Evolutionary conservation across 2,329 filamentous ascomycete genomes (phyloP).

Genomic region (Colletotrichum salicis): DNA sequence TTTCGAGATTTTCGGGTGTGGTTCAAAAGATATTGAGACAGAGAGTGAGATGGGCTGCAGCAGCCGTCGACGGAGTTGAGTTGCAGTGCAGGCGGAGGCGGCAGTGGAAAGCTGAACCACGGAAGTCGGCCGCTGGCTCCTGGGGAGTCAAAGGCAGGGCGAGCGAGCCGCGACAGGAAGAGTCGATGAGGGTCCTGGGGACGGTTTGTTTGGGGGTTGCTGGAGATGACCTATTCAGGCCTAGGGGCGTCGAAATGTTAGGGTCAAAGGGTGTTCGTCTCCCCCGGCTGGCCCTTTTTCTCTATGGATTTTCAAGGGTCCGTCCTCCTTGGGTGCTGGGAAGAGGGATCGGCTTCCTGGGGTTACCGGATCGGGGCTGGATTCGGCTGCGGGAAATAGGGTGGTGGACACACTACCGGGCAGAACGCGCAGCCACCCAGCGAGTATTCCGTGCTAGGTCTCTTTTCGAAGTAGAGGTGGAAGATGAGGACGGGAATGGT

Average conservation of each 20-base stretch:
- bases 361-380: constrained; percentile 17
- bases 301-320: constrained; percentile 28
- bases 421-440: not conserved
- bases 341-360: constrained; percentile 27
- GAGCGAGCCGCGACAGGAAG: not conserved
- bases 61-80: not conserved
- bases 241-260: constrained; percentile 7
- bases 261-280: constrained; percentile 24
- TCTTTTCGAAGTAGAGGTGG: not conserved
- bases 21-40: not conserved
- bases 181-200: not conserved
- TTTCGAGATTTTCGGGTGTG: not conserved
- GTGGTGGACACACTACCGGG: not conserved
- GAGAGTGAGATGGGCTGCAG: constrained; percentile 8
- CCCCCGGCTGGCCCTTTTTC: constrained; percentile 14
- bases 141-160: not conserved
- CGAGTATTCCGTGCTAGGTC: not conserved
- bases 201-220: not conserved
- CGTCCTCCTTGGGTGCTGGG: constrained; percentile 5
- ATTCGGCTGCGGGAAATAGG: constrained; percentile 14
- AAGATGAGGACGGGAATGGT: not conserved
- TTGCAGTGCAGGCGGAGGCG: constrained; percentile 19
- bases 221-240: constrained; percentile 25
- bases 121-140: constrained; percentile 17
- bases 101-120: constrained; percentile 2